Conservation (phyloP, 2,329 filamentous ascomycete genomes). For the Annulohypoxylon truncatum region DNA sequence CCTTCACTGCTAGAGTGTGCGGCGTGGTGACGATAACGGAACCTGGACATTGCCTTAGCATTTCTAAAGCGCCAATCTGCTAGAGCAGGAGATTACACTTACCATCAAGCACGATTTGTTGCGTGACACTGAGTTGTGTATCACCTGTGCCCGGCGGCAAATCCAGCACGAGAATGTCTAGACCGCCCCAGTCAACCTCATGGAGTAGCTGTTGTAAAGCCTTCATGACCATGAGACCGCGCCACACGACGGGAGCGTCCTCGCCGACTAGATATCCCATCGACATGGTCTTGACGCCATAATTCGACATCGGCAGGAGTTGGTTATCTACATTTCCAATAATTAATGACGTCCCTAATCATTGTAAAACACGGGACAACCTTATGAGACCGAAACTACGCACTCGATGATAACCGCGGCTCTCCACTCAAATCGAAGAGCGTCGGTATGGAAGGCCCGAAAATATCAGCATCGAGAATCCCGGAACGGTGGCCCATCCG, state of each 20-base stretch:
- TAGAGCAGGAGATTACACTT: constrained; percentile 43
- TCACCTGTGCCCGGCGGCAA: constrained; percentile 95
- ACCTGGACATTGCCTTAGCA: constrained; percentile 57
- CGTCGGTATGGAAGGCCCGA: constrained; percentile 93
- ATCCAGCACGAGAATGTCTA: constrained; percentile 91
- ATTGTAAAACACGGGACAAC: not conserved
- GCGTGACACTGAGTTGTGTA: constrained; percentile 95
- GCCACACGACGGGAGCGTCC: constrained; percentile 89
- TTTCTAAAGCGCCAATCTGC: not conserved
- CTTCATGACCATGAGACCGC: constrained; percentile 97
- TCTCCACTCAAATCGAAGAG: constrained; percentile 85
- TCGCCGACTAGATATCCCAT: constrained; percentile 93
- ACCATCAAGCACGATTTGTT: constrained; percentile 91
- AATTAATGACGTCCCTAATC: not conserved
- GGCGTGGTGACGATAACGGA: constrained; percentile 92
- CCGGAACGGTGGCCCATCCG: constrained; percentile 83
- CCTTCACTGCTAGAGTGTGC: constrained; percentile 90
- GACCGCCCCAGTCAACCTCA: constrained; percentile 90
- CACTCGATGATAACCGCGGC: constrained; percentile 79
- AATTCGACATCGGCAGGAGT: constrained; percentile 88
- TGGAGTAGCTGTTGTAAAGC: constrained; percentile 95
- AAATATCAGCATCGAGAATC: constrained; percentile 95
- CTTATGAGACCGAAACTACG: constrained; percentile 46
- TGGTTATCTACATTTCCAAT: constrained; percentile 70
- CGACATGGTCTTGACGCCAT: constrained; percentile 97